Evolutionary conservation across 1,284 basidiomycete species (phyloP), one percentile per base, ranked within the genome.

Genomic region (Malassezia globosa): DNA sequence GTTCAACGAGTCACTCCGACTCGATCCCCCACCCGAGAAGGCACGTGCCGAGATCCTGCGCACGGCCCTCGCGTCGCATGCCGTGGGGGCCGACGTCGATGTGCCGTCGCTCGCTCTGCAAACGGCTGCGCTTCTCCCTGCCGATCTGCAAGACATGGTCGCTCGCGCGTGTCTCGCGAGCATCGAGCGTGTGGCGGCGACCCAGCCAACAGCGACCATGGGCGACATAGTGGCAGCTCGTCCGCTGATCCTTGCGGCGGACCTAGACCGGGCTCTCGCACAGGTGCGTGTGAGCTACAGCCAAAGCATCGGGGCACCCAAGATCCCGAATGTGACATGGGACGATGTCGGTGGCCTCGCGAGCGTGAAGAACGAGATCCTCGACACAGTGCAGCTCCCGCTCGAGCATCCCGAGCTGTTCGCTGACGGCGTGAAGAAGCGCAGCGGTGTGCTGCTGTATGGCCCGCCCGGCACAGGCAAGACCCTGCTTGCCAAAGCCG

Each of bases 351-450:
- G 94, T 34, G 94, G 94, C 6, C 76, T 99, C 16, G 82, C 81
- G 1, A 76, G 78, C 54, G 87, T 96, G 51, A 97, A 96, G 73
- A 73, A 80, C 36, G 92, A 96, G 62, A 96, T 99, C 49, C 76
- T 97, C 58, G 92, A 99, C 64, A 99, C 92, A 14, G 87, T 97
- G 39, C 90, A 97, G 69, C 76, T 99, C 3, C 94, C 94, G 0
- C 76, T 99, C 22, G 86, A 95, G 52, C 82, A 87, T 66, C 92
- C 94, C 2, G 89, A 96, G 63, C 74, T 99, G 1, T 99, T 99
- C 73, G 79, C 82, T 5, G 82, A 84, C 53, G 92, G 92, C 1
- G 75, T 99, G 19, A 97, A 97, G 75, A 94, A 95, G 73, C 80
- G 94, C 58, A 94, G 88, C 50, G 90, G 89, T 40, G 62, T 59